Evolutionary conservation across 1,284 basidiomycete genomes (phyloP).

Genomic region (Ceratobasidium sp.): DNA sequence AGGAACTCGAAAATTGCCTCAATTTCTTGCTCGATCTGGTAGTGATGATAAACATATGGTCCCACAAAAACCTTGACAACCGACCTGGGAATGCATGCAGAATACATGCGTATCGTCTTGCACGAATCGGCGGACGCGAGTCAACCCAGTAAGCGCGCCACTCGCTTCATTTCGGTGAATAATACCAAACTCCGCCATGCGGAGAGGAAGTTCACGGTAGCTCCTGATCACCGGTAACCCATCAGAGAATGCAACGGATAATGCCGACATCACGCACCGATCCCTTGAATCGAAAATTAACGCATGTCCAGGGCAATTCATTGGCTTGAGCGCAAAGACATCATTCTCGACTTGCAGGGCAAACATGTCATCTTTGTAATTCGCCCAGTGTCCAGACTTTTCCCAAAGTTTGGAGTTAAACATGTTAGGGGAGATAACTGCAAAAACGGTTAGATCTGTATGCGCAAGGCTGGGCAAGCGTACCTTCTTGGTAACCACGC

Average conservation of each 20-base stretch:
- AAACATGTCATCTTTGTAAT: slow-evolving; percentile 99
- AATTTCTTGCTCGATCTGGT: slow-evolving; percentile 88
- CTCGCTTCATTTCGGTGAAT: slow-evolving; percentile 97
- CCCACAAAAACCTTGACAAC: background rate
- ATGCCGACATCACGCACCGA: slow-evolving; percentile 51
- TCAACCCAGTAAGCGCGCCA: slow-evolving; percentile 92
- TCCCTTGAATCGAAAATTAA: slow-evolving; percentile 95
- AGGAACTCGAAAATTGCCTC: slow-evolving; percentile 92
- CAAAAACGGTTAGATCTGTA: background rate
- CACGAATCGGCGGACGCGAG: slow-evolving; percentile 92
- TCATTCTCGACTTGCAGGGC: slow-evolving; percentile 93
- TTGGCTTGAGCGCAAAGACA: slow-evolving; percentile 92
- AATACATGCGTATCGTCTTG: slow-evolving; percentile 99
- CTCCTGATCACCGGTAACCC: slow-evolving; percentile 49
- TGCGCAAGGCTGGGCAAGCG: slow-evolving; percentile 36
- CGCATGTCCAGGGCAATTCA: slow-evolving; percentile 99
- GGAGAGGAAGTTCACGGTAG: slow-evolving; percentile 94
- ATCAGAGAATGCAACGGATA: background rate
- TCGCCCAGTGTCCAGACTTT: slow-evolving; percentile 98
- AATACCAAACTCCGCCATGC: slow-evolving; percentile 99
- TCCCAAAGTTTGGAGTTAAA: slow-evolving; percentile 98
- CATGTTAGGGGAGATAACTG: slow-evolving; percentile 97
- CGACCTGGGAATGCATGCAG: slow-evolving; percentile 90
- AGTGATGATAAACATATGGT: slow-evolving; percentile 19
- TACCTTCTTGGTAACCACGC: slow-evolving; percentile 86